These are phyloP conservation scores for Colletotrichum magnum DNA, from an alignment of 2,329 filamentous ascomycete genomes.

Conservation along the genomic window DNA sequence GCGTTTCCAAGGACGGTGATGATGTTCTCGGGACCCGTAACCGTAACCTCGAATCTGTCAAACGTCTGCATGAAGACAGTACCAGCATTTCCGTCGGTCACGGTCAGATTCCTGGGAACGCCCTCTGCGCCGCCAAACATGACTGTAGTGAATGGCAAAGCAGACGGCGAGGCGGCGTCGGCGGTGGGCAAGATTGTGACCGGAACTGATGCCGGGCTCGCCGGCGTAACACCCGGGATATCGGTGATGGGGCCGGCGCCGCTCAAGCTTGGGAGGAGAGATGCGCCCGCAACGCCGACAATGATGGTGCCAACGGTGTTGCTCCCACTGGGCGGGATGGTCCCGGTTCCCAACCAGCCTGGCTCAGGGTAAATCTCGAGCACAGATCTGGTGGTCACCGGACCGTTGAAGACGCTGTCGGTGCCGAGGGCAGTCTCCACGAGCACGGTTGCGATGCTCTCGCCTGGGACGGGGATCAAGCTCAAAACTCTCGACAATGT, in stretches of 20 bases:
- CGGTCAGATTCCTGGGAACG: conserved; percentile 31
- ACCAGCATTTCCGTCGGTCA: conserved; percentile 18
- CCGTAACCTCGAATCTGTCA: conserved; percentile 30
- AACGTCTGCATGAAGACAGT: conserved; percentile 31
- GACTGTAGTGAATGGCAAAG: conserved; percentile 10
- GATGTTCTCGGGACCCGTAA: conserved; percentile 22
- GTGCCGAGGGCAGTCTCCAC: conserved; percentile 15
- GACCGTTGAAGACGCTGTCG: not conserved
- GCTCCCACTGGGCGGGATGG: conserved; percentile 6
- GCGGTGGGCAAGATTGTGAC: conserved; percentile 13
- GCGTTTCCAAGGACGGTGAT: conserved; percentile 34
- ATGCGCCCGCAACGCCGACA: conserved; percentile 9
- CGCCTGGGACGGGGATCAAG: conserved; percentile 7
- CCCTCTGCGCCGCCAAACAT: conserved; percentile 27
- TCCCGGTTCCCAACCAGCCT: conserved; percentile 11
- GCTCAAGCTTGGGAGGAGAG: conserved; percentile 1
- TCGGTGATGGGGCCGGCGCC: not conserved
- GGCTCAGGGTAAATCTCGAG: conserved; percentile 22
- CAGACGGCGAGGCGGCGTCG: not conserved
- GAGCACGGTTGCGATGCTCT: conserved; percentile 13
- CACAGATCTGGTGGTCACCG: conserved; percentile 3
- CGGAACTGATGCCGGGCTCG: conserved; percentile 25
- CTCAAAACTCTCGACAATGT: conserved; percentile 4
- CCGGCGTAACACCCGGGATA: conserved; percentile 1
- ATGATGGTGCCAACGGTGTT: conserved; percentile 7